Evolutionary conservation across 1,284 basidiomycete genomes (phyloP), one percentile per base, ranked within the genome.

Genomic region (Leucoagaricus sp.): DNA sequence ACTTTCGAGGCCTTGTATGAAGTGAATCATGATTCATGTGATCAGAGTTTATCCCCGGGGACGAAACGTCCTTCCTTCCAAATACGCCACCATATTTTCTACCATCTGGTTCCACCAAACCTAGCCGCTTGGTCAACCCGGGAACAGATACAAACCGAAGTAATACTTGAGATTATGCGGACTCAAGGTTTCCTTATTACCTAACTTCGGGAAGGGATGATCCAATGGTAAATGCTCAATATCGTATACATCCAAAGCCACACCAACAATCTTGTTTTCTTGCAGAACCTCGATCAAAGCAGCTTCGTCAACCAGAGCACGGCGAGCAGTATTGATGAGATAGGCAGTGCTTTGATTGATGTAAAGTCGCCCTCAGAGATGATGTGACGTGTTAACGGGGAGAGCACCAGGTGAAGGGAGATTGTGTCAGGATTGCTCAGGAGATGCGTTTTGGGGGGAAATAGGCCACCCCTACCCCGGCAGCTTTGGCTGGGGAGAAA

Each of bases 281-380:
- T 78, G 69, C 59, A 84, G 70, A 7, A 74, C 75, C 57, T 82
- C 71, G 9, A 88, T 63, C 45, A 87, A 64, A 0, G 79, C 84
- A 0, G 53, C 59, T 61, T 86, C 84, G 55, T 87, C 78, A 3
- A 87, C 77, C 25, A 88, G 65, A 12, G 84, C 84, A 0, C 86
- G 85, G 44, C 85, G 72, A 6, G 81, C 82, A 1, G 85, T 87
- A 64, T 87, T 89, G 64, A 87, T 78, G 50, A 89, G 72, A 63
- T 83, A 76, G 0, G 84, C 79, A 9, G 78, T 77, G 0, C 69
- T 64, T 85, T 85, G 77, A 87, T 75, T 26, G 71, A 61, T 4
- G 66, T 73, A 13, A 87, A 67, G 48, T 86, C 82, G 3, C 65
- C 63, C 5, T 69, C 73, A 0, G 71, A 74, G 49, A 87, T 71